Conservation (phyloP, 768 basidiomycete genomes). For the Agaricus blazei region DNA sequence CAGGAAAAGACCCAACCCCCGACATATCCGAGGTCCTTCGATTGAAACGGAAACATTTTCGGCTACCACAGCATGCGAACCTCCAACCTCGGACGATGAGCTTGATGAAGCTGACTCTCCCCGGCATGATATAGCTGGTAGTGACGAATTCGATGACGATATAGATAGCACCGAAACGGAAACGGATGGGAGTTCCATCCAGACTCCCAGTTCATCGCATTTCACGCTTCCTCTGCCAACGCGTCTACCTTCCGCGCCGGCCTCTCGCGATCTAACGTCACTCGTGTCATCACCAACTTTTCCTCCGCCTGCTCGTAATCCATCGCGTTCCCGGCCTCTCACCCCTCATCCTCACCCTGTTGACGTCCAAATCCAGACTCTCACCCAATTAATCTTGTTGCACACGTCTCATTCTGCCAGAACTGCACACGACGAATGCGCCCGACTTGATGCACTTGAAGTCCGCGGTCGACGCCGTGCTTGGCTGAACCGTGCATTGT, state of each 20-base stretch:
- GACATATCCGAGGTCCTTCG: constrained; percentile 4
- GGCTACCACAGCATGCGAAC: constrained; percentile 25
- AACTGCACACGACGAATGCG: constrained; percentile 31
- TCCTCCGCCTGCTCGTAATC: constrained; percentile 1
- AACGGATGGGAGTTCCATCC: constrained; percentile 45
- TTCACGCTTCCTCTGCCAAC: constrained; percentile 13
- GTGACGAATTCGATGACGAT: constrained; percentile 11
- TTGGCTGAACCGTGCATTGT: constrained; percentile 53
- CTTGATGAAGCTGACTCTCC: constrained; percentile 19
- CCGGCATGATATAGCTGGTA: background rate
- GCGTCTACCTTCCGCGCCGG: background rate
- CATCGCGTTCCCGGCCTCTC: constrained; percentile 18
- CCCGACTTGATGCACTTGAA: constrained; percentile 45
- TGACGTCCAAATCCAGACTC: constrained; percentile 25
- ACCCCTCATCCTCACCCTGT: constrained; percentile 27
- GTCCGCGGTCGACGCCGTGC: constrained; percentile 57
- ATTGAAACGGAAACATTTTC: constrained; percentile 23
- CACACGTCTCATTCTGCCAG: constrained; percentile 37
- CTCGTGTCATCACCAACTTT: background rate
- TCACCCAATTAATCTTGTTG: constrained; percentile 35
- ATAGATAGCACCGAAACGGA: constrained; percentile 25
- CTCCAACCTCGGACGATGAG: constrained; percentile 37
- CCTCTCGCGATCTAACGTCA: constrained; percentile 2
- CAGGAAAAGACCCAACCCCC: background rate
- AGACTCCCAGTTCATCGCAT: constrained; percentile 36